These are phyloP conservation scores for Comarum palustre DNA, from an alignment of 306 rosid genomes.

Conservation along the genomic window DNA sequence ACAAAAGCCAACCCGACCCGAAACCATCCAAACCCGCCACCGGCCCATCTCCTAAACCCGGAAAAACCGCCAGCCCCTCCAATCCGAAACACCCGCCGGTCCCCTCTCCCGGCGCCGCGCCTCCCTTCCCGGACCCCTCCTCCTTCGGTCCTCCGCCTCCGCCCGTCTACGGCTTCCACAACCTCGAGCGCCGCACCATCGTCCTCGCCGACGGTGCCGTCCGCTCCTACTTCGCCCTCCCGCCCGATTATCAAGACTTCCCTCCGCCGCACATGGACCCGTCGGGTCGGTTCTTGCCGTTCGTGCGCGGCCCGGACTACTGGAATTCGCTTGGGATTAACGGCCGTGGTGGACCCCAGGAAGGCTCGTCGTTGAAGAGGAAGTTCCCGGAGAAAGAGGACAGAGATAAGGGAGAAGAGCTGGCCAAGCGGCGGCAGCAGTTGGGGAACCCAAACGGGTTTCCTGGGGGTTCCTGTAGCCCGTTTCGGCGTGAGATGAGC, in stretches of 20 bases:
- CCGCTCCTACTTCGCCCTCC: constrained; percentile 88
- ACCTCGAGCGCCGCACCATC: constrained; percentile 91
- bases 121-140: constrained; percentile 46
- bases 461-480: constrained; percentile 40
- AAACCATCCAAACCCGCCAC: constrained; percentile 37
- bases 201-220: constrained; percentile 86
- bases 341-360: constrained; percentile 43
- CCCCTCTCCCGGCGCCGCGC: constrained; percentile 32
- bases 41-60: constrained; percentile 38
- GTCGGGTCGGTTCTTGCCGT: constrained; percentile 33
- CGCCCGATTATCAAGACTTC: constrained; percentile 78
- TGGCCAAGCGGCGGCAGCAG: constrained; percentile 50
- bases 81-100: constrained; percentile 17
- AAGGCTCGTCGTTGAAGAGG: constrained; percentile 54
- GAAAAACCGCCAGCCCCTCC: constrained; percentile 23
- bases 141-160: constrained; percentile 72
- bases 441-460: constrained; percentile 51
- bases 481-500: constrained; percentile 31
- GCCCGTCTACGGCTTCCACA: constrained; percentile 89
- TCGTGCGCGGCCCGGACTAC: constrained; percentile 48
- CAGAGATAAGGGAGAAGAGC: constrained; percentile 41
- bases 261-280: constrained; percentile 34
- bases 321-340: constrained; percentile 56
- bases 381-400: constrained; percentile 47
- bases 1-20: constrained; percentile 38